phyloP scores from a whole-genome alignment of 78 protist species.

The Dictyostelium brefeldianum region DNA sequence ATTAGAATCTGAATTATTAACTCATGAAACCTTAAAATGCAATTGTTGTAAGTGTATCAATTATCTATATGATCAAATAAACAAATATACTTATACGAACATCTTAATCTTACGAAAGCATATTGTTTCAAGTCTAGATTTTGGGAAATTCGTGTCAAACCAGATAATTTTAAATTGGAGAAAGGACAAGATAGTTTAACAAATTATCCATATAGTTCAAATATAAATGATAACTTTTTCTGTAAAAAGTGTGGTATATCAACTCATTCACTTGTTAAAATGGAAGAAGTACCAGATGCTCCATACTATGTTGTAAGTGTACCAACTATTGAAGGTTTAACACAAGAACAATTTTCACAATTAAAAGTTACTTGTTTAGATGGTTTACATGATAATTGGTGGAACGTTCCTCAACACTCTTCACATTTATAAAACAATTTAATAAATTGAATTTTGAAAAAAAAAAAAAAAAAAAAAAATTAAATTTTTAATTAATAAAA shows the following conservation, averaged over 20 bases:
- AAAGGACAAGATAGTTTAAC: neutral
- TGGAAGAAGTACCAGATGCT: neutral
- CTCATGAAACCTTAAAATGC: neutral
- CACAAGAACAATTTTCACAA: neutral
- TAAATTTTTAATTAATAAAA: too few relatives aligned
- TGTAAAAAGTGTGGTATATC: neutral
- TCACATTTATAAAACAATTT: neutral
- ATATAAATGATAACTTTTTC: neutral
- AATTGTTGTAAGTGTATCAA: neutral
- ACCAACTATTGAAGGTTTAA: neutral
- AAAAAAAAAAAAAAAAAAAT: too few relatives aligned
- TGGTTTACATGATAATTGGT: neutral
- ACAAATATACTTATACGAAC: neutral
- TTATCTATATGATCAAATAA: neutral
- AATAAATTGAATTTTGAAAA: neutral
- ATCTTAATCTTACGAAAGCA: neutral
- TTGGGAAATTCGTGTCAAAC: neutral
- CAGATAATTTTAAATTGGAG: neutral
- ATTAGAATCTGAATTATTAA: neutral
- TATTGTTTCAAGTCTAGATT: neutral
- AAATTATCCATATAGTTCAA: neutral
- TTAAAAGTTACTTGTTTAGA: neutral
- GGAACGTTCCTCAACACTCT: neutral
- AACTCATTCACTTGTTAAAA: neutral
- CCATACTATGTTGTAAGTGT: neutral